Evolutionary conservation across 257 asterid species (phyloP).

Genomic region (Oldenlandia corymbosa): DNA sequence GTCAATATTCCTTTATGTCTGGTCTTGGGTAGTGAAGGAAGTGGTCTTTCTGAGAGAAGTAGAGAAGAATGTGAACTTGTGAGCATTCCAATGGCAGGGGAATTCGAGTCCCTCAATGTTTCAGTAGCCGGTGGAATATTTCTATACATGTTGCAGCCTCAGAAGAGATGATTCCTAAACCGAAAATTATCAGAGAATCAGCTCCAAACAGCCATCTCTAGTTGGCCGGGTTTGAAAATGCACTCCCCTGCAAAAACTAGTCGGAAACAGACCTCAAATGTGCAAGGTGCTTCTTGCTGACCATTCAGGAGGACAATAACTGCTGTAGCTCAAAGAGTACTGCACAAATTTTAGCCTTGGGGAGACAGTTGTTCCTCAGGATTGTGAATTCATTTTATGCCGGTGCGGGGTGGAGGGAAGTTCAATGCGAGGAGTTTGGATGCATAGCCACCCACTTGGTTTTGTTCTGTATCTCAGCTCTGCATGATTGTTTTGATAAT

Average conservation of each 20-base stretch:
- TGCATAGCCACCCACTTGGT: not conserved
- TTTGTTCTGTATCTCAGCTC: too few relatives aligned
- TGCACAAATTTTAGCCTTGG: not conserved
- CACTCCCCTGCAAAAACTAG: not conserved
- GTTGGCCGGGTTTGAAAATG: not conserved
- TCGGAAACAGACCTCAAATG: not conserved
- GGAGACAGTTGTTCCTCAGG: not conserved
- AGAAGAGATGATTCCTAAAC: slow-evolving; percentile 5
- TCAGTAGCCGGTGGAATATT: slow-evolving; percentile 99
- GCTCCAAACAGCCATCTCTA: not conserved
- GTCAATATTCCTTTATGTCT: slow-evolving; percentile 51
- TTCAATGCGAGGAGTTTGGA: too few relatives aligned
- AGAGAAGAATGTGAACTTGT: slow-evolving; percentile 60
- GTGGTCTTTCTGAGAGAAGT: slow-evolving; percentile 61
- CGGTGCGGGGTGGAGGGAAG: not conserved
- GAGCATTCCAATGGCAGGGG: slow-evolving; percentile 82
- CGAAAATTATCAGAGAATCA: not conserved
- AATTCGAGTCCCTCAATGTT: slow-evolving; percentile 84
- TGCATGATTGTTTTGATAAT: not conserved
- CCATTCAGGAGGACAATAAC: not conserved
- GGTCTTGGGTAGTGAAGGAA: slow-evolving; percentile 89
- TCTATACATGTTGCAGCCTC: slow-evolving; percentile 72
- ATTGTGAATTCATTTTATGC: not conserved
- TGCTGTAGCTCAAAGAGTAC: too few relatives aligned
- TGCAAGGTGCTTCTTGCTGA: not conserved